Evolutionary conservation across 2,329 filamentous ascomycete genomes (phyloP), one percentile per base, ranked within the genome.

Genomic region (Aspergillaceae sp.): DNA sequence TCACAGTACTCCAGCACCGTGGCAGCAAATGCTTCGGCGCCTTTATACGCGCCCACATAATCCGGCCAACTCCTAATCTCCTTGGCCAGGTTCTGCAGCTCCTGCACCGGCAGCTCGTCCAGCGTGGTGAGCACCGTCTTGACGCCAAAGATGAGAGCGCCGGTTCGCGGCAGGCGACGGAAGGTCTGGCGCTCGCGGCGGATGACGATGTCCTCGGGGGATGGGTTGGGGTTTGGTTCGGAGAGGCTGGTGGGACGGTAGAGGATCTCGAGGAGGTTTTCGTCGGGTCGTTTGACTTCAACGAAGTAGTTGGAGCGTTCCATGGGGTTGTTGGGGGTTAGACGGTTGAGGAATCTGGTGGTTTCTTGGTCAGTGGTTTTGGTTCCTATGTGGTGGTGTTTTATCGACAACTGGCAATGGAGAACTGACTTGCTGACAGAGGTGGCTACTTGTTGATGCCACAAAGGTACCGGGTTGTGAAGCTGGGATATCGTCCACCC

Each of bases 151-250:
- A 77, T 60, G 1, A 78, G 66, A 0, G 73, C 67, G 0, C 63
- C 64, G 0, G 67, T 69, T 1, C 63, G 62, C 2, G 69, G 69
- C 5, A 78, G 54, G 1, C 69, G 60, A 4, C 65, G 67, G 50
- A 78, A 78, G 0, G 70, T 74, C 50, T 77, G 74, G 10, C 70
- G 60, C 53, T 77, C 74, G 19, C 69, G 66, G 4, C 75, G 68
- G 36, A 78, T 62, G 42, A 74, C 59, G 19, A 77, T 67, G 29
- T 74, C 62, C 0, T 66, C 63, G 1, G 66, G 48, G 7, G 55
- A 54, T 5, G 63, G 60, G 50, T 70, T 52, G 48, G 66, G 49
- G 50, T 65, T 50, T 54, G 70, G 52, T 37, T 69, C 64, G 7
- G 66, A 66, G 19, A 70, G 55, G 0, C 59, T 65, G 2, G 65